Conservation (phyloP, 768 basidiomycete species). For the Trametes gibbosa region DNA sequence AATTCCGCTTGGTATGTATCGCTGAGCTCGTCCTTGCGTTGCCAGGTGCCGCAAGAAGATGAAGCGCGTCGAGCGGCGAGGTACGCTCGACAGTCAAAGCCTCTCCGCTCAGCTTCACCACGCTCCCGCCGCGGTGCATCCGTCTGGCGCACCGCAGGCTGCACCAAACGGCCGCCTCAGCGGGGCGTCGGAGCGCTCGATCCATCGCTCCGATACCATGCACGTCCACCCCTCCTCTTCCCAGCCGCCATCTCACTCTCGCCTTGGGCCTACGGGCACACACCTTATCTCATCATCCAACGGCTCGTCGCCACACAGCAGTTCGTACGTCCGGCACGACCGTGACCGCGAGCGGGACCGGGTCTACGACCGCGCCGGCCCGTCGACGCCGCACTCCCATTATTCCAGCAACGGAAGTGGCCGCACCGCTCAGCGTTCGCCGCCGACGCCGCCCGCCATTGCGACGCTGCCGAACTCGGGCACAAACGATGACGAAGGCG, state of each 20-base stretch:
- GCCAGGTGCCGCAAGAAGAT: slow-evolving; percentile 77
- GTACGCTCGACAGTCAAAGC: slow-evolving; percentile 49
- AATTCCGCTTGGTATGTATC: neutral
- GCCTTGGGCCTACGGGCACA: slow-evolving; percentile 26
- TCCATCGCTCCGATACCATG: slow-evolving; percentile 27
- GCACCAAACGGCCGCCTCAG: slow-evolving; percentile 12
- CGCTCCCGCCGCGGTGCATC: slow-evolving; percentile 25
- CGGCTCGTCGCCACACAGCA: slow-evolving; percentile 5
- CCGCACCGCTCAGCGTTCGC: slow-evolving; percentile 4
- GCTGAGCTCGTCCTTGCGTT: neutral
- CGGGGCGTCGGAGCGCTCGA: slow-evolving; percentile 19
- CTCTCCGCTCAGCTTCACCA: slow-evolving; percentile 21
- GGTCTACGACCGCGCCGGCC: slow-evolving; percentile 10
- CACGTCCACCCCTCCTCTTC: slow-evolving; percentile 27
- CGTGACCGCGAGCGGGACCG: slow-evolving; percentile 19
- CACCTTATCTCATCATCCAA: slow-evolving; percentile 14
- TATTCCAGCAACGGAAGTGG: neutral
- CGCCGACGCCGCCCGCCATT: slow-evolving; percentile 26
- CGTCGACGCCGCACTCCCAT: slow-evolving; percentile 13
- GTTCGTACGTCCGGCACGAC: slow-evolving; percentile 16
- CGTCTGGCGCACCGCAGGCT: slow-evolving; percentile 21
- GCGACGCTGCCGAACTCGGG: slow-evolving; percentile 25
- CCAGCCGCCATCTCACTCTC: slow-evolving; percentile 6
- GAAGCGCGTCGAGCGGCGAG: slow-evolving; percentile 77
- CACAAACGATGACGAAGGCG: slow-evolving; percentile 24